Evolutionary conservation across 192 early-diverging fungal genomes (phyloP).

Genomic region (Paraglomus occultum): DNA sequence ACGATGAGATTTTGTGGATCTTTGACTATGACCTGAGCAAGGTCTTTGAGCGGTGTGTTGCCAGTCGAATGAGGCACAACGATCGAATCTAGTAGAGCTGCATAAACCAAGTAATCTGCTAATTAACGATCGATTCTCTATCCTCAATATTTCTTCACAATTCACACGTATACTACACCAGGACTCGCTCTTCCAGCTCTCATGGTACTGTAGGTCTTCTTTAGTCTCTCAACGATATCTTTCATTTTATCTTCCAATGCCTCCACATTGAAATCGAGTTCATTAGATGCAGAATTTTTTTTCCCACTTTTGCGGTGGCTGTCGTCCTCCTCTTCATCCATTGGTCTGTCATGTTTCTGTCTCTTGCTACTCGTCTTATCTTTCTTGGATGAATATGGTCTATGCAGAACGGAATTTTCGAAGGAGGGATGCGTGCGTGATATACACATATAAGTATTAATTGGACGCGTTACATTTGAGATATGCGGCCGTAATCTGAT

Average conservation of each 20-base stretch:
- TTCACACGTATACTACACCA: constrained; percentile 36
- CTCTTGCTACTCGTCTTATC: constrained; percentile 36
- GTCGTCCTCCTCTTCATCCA: too few relatives aligned
- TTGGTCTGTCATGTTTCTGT: too few relatives aligned
- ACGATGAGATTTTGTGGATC: constrained; percentile 82
- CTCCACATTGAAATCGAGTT: constrained; percentile 51
- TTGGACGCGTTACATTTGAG: too few relatives aligned
- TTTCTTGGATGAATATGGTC: constrained; percentile 43
- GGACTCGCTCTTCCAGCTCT: constrained; percentile 74
- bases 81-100: constrained; percentile 71
- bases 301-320: too few relatives aligned
- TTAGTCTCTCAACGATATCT: constrained; percentile 56
- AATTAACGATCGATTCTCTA: background rate
- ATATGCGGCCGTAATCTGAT: too few relatives aligned
- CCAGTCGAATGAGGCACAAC: constrained; percentile 56
- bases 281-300: too few relatives aligned
- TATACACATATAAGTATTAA: too few relatives aligned
- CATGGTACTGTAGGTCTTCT: constrained; percentile 62
- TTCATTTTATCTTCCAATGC: constrained; percentile 57
- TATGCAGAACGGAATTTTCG: background rate
- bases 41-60: constrained; percentile 55
- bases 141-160: background rate
- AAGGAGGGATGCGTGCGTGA: too few relatives aligned
- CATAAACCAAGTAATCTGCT: constrained; percentile 16
- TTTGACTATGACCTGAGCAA: constrained; percentile 78